A percentile compares a stretch with the other conserved stretches of the same genome.
phyloP scores from a whole-genome alignment of 73 alveolate species.

The Paramecium primaurelia region DNA sequence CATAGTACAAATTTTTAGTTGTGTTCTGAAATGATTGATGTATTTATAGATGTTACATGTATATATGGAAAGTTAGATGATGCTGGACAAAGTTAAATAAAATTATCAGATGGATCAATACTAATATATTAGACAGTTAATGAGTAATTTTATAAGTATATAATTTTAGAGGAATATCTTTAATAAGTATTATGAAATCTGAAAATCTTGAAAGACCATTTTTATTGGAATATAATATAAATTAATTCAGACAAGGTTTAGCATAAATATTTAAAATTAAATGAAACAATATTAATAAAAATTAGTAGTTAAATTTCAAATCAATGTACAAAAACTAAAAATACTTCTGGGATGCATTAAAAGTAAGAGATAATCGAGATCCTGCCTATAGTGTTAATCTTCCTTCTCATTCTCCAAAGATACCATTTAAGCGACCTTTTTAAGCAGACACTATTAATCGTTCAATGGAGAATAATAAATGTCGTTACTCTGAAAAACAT shows the following conservation, averaged over 20 bases:
- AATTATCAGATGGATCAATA: slow-evolving; percentile 57
- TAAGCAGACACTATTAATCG: neutral
- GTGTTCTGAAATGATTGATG: slow-evolving; percentile 97
- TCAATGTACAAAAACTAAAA: neutral
- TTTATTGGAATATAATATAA: slow-evolving; percentile 79
- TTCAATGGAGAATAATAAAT: neutral
- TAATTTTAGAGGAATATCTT: slow-evolving; percentile 64
- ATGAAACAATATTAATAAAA: slow-evolving; percentile 13
- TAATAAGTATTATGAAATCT: slow-evolving; percentile 77
- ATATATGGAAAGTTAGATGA: slow-evolving; percentile 82
- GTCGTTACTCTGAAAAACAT: slow-evolving; percentile 14
- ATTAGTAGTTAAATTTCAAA: slow-evolving; percentile 25
- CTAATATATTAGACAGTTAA: slow-evolving; percentile 40
- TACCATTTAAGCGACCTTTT: slow-evolving; percentile 18
- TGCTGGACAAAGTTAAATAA: slow-evolving; percentile 66
- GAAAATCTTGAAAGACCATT: slow-evolving; percentile 79
- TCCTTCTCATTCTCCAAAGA: slow-evolving; percentile 8
- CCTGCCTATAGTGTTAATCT: slow-evolving; percentile 20
- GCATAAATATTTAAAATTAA: slow-evolving; percentile 62
- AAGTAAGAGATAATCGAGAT: neutral
- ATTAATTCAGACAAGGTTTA: slow-evolving; percentile 73
- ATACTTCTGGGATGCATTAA: neutral
- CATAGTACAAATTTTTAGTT: slow-evolving; percentile 86
- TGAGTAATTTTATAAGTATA: slow-evolving; percentile 48
- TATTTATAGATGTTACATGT: slow-evolving; percentile 91